These are phyloP conservation scores for Emmonsiellopsis sp. DNA, from an alignment of 2,329 filamentous ascomycete genomes.

Conservation along the genomic window DNA sequence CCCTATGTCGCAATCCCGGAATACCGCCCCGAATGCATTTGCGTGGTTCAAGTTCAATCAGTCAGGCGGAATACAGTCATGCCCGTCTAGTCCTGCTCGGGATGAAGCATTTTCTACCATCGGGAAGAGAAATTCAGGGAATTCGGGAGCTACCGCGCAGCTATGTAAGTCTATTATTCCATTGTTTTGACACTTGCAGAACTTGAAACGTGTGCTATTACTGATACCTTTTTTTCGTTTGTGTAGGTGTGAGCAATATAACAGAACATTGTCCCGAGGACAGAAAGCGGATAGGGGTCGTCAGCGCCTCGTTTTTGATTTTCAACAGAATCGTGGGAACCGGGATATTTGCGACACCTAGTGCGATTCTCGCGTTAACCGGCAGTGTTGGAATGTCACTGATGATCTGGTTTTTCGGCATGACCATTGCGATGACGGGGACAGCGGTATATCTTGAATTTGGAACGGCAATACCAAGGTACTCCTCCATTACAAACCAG, in stretches of 20 bases:
- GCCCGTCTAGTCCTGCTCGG: not conserved
- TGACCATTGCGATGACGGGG: conserved; percentile 39
- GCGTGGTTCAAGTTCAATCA: not conserved
- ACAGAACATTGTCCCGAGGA: conserved; percentile 27
- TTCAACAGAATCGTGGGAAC: conserved; percentile 43
- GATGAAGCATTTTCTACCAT: not conserved
- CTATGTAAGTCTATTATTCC: not conserved
- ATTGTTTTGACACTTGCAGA: not conserved
- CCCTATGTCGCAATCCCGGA: not conserved
- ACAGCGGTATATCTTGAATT: conserved; percentile 41
- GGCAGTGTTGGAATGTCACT: conserved; percentile 39
- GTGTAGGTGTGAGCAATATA: not conserved
- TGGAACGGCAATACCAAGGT: conserved; percentile 41
- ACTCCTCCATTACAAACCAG: conserved; percentile 6
- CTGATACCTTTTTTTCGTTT: not conserved
- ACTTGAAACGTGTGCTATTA: not conserved
- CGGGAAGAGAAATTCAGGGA: not conserved
- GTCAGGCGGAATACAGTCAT: conserved; percentile 4
- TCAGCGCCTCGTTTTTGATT: conserved; percentile 38
- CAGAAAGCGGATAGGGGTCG: conserved; percentile 31
- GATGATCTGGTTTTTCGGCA: conserved; percentile 43
- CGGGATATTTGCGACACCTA: conserved; percentile 43
- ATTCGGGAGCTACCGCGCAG: not conserved
- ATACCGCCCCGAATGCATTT: not conserved
- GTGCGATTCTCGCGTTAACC: conserved; percentile 35